Conservation (phyloP, 164 flowering plant species). For the Kalanchoe fedtschenkoi region DNA sequence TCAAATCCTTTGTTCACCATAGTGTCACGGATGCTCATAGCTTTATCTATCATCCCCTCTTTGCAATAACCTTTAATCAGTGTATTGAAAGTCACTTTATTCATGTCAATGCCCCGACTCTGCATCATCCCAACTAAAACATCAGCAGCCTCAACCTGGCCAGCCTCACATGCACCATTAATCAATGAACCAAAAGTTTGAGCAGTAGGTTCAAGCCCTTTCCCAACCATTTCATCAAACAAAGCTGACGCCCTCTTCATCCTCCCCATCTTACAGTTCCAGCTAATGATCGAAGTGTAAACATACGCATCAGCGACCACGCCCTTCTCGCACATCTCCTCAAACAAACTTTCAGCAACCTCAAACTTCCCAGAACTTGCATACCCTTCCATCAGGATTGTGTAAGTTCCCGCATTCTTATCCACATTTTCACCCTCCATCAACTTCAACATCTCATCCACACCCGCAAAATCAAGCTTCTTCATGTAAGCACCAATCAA, state of each 20-base stretch:
- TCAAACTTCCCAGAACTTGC: conserved; percentile 22
- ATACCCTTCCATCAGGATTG: conserved; percentile 30
- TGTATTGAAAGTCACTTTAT: conserved; percentile 36
- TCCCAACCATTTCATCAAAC: conserved; percentile 32
- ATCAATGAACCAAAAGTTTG: conserved; percentile 43
- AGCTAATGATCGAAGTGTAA: conserved; percentile 41
- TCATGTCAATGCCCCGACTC: conserved; percentile 23
- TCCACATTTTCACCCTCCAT: conserved; percentile 23
- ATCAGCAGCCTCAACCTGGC: conserved; percentile 41
- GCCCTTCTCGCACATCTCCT: conserved; percentile 40
- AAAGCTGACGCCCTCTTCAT: conserved; percentile 32
- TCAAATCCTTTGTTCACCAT: conserved; percentile 39
- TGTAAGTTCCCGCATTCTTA: conserved; percentile 26
- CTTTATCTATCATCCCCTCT: conserved; percentile 44
- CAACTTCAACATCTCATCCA: conserved; percentile 20
- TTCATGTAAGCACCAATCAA: conserved; percentile 22
- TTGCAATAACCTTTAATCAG: conserved; percentile 43
- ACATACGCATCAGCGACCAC: conserved; percentile 33
- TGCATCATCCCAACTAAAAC: conserved; percentile 41
- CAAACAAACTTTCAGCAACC: conserved; percentile 37
- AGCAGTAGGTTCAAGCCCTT: conserved; percentile 27
- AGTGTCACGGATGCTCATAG: conserved; percentile 23
- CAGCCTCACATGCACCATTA: conserved; percentile 40
- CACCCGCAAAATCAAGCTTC: conserved; percentile 16
- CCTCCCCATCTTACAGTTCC: conserved; percentile 35